Evolutionary conservation across 306 rosid genomes (phyloP).

Genomic region (Mimosa bimucronata): DNA sequence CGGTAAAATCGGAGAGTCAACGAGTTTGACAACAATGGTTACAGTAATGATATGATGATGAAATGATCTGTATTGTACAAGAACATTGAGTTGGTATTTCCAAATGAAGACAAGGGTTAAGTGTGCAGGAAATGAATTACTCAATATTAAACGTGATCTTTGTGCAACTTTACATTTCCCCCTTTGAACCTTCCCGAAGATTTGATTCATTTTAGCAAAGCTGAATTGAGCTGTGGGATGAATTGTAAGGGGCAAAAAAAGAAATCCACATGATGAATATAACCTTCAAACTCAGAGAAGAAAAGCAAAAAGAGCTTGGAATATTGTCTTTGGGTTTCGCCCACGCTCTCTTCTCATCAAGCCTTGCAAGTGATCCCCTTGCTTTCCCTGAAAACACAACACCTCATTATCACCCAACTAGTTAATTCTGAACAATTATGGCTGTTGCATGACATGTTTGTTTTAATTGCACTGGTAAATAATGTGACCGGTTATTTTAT

Average conservation of each 20-base stretch:
- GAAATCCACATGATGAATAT: not conserved
- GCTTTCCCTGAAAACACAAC: constrained; percentile 59
- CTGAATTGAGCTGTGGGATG: constrained; percentile 25
- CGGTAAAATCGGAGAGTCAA: too few relatives aligned
- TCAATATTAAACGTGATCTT: not conserved
- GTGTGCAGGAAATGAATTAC: constrained; percentile 1
- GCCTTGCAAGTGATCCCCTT: constrained; percentile 54
- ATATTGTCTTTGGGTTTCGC: constrained; percentile 67
- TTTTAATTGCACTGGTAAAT: not conserved
- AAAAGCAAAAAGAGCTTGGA: constrained; percentile 87
- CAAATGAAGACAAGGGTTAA: constrained; percentile 9
- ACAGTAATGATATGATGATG: not conserved
- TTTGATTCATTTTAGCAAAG: constrained; percentile 19
- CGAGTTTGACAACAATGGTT: too few relatives aligned
- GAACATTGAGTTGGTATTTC: constrained; percentile 30
- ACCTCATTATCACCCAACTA: constrained; percentile 9
- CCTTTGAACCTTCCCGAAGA: not conserved
- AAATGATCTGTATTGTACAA: constrained; percentile 27
- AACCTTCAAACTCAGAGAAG: constrained; percentile 75
- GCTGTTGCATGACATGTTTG: not conserved
- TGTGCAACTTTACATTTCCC: constrained; percentile 21
- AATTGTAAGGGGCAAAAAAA: not conserved
- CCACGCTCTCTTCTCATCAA: constrained; percentile 46
- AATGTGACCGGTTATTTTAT: not conserved
- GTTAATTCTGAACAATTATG: not conserved